These are phyloP conservation scores for Dendrocalamus sinicus DNA, from an alignment of 176 grass and related monocot species.

Conservation along the genomic window DNA sequence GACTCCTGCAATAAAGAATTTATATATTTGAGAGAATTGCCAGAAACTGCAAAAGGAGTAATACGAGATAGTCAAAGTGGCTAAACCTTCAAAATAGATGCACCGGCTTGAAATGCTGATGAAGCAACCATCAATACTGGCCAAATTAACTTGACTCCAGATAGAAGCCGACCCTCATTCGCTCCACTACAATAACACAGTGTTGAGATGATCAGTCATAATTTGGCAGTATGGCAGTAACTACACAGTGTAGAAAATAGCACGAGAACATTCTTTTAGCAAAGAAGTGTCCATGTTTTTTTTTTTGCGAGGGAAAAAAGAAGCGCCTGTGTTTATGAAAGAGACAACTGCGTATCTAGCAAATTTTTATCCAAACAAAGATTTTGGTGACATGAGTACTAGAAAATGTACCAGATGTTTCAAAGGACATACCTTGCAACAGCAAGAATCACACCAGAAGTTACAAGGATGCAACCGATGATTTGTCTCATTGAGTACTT, in stretches of 20 bases:
- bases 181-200: slow-evolving; percentile 58
- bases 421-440: slow-evolving; percentile 64
- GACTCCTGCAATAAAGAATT: slow-evolving; percentile 63
- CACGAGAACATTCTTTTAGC: neutral
- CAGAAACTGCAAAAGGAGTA: slow-evolving; percentile 15
- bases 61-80: neutral
- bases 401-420: neutral
- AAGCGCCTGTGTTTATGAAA: neutral
- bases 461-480: slow-evolving; percentile 76
- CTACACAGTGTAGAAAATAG: neutral
- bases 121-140: slow-evolving; percentile 72
- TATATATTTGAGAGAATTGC: slow-evolving; percentile 19
- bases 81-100: slow-evolving; percentile 88
- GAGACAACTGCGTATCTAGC: neutral
- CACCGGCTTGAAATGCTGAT: slow-evolving; percentile 89
- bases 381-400: neutral
- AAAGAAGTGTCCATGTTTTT: neutral
- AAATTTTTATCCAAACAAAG: slow-evolving; percentile 1
- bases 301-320: neutral
- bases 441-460: slow-evolving; percentile 80
- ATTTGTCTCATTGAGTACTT: slow-evolving; percentile 69
- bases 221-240: neutral
- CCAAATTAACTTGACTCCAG: slow-evolving; percentile 75
- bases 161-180: slow-evolving; percentile 61
- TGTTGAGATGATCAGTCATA: slow-evolving; percentile 3